Conservation (phyloP, 2,329 filamentous ascomycete genomes). For the Anisogramma anomala region DNA sequence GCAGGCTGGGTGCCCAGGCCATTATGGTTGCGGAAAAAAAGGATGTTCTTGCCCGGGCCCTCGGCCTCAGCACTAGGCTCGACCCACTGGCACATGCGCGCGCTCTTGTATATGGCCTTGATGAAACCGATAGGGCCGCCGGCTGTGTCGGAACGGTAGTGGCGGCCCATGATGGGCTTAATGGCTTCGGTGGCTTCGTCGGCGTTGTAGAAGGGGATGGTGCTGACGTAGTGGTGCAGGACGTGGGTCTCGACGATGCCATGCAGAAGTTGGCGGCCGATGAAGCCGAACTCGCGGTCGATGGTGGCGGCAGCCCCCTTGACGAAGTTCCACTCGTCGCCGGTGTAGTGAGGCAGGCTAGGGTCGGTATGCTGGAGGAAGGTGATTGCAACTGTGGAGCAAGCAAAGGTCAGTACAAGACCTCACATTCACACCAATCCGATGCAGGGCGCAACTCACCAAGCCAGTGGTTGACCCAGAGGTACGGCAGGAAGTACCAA, state of each 20-base stretch:
- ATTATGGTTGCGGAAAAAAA: slow-evolving; percentile 95
- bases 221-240: slow-evolving; percentile 92
- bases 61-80: slow-evolving; percentile 75
- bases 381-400: slow-evolving; percentile 71
- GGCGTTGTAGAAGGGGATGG: slow-evolving; percentile 93
- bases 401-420: slow-evolving; percentile 4
- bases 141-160: slow-evolving; percentile 77
- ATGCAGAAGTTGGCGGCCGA: slow-evolving; percentile 82
- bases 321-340: slow-evolving; percentile 80
- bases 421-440: no score
- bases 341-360: slow-evolving; percentile 81
- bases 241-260: slow-evolving; percentile 97
- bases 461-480: slow-evolving; percentile 99
- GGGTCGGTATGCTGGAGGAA: slow-evolving; percentile 97
- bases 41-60: slow-evolving; percentile 70
- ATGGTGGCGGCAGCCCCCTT: slow-evolving; percentile 92
- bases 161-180: slow-evolving; percentile 85
- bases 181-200: slow-evolving; percentile 92
- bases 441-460: slow-evolving; percentile 51
- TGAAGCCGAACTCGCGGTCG: slow-evolving; percentile 93
- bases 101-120: slow-evolving; percentile 65
- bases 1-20: slow-evolving; percentile 54
- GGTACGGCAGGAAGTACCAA: slow-evolving; percentile 91
- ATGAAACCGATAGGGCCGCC: slow-evolving; percentile 77
- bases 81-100: slow-evolving; percentile 91